Percentiles rank a stretch among this genome's conserved stretches.
Conservation (phyloP, 257 asterid genomes). For the Plantago major region DNA sequence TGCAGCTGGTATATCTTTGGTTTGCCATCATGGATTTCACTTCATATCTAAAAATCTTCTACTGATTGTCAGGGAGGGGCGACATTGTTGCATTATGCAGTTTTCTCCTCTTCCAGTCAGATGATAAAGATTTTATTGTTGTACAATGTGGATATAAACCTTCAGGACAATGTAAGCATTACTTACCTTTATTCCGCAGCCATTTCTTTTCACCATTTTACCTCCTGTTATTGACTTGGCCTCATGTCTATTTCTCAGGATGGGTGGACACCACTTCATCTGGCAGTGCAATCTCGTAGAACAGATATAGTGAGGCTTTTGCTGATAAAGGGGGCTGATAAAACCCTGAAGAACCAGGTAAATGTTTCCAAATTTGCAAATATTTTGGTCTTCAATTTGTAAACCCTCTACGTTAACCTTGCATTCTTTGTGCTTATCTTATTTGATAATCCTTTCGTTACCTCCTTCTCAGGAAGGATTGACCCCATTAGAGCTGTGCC, state of each 20-base stretch:
- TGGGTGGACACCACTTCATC: slow-evolving; percentile 91
- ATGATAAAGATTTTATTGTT: slow-evolving; percentile 84
- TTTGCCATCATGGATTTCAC: background rate
- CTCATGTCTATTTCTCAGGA: slow-evolving; percentile 39
- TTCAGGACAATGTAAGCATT: slow-evolving; percentile 61
- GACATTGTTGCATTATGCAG: slow-evolving; percentile 92
- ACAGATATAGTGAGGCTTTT: slow-evolving; percentile 75
- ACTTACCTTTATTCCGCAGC: slow-evolving; percentile 12
- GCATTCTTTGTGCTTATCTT: background rate
- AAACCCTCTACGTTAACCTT: background rate
- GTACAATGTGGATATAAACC: slow-evolving; percentile 78
- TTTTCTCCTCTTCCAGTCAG: slow-evolving; percentile 65
- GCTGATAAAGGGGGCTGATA: slow-evolving; percentile 82
- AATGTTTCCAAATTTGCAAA: background rate
- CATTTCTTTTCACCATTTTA: background rate
- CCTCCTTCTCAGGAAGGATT: slow-evolving; percentile 57
- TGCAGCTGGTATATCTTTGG: slow-evolving; percentile 1
- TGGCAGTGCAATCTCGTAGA: slow-evolving; percentile 89
- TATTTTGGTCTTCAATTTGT: background rate
- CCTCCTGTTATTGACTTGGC: slow-evolving; percentile 5
- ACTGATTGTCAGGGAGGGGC: slow-evolving; percentile 71
- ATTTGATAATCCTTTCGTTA: background rate
- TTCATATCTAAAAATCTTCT: slow-evolving; percentile 6
- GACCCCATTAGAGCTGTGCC: slow-evolving; percentile 65
- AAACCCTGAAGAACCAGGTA: slow-evolving; percentile 65